Base-by-base conservation (phyloP, 768 basidiomycete genomes). In the Mrakia frigida region DNA sequence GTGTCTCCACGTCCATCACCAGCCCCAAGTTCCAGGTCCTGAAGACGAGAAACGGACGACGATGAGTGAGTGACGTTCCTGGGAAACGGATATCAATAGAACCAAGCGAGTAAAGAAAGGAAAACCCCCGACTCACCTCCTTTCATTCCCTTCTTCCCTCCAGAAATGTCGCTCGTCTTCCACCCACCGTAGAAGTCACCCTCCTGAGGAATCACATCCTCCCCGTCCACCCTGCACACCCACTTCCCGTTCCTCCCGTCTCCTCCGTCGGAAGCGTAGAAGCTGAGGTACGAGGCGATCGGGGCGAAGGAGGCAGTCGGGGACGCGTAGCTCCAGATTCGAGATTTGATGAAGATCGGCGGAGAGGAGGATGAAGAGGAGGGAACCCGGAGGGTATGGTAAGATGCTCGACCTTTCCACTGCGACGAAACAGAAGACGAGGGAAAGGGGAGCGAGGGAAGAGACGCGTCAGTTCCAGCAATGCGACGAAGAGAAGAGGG, bases 151-250 rank as follows among this genome's bases (percentile, higher is more conserved):
- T 81, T 83, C 80, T 81, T 80, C 68, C 81, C 81, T 18, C 82
- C 82, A 18, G 76, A 75, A 74, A 82, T 80, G 61, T 81, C 81
- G n/a, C 63, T 79, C 6, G 82, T 82, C 11, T 80, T 65, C 82
- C 82, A 83, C 0, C 82, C 82, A 3, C 82, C 82, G 69, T 83
- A 83, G 65, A 83, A 83, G 60, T 82, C 81, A 0, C 82, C 82
- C 59, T 81, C 81, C 73, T 83, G 82, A 3, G 80, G 78, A 0
- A 75, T 79, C 9, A 83, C 82, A 65, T 78, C 59, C 67, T 83
- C 82, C 6, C 79, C 81, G 68, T 83, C 82, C 3, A 83, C 82
- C 59, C 63, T 81, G 67, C 82, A 82, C 41, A 60, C 77, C 82
- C 82, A 82, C 14, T 75, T 75, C 0, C 80, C 80, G 1, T 77